A percentile compares a stretch with the other conserved stretches of the same genome.
These are phyloP conservation scores for Hypoxylon rickii DNA, from an alignment of 495 filamentous ascomycete species.

Conservation along the genomic window DNA sequence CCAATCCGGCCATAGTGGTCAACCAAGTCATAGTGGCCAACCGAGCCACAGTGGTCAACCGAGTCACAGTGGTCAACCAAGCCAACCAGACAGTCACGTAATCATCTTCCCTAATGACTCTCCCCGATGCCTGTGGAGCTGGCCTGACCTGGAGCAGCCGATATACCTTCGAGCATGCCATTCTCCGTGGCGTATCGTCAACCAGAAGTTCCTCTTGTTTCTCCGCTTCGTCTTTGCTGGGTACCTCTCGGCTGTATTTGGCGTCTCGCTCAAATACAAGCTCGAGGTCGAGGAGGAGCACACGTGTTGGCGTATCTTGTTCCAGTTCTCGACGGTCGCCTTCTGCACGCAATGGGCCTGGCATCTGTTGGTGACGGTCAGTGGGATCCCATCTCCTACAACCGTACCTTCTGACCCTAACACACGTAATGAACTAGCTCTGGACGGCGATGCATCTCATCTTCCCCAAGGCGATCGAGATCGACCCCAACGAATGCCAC, in stretches of 20 bases:
- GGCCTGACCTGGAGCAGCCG: conserved; percentile 39
- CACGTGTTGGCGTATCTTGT: conserved; percentile 45
- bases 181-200: conserved; percentile 52
- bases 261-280: conserved; percentile 49
- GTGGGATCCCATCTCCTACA: neutral
- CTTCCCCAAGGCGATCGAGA: conserved; percentile 43
- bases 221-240: conserved; percentile 45
- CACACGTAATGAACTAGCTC: conserved; percentile 25
- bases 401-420: conserved; percentile 3
- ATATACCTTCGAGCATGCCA: conserved; percentile 58
- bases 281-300: conserved; percentile 37
- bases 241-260: conserved; percentile 50
- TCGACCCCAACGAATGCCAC: conserved; percentile 22
- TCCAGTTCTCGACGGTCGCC: conserved; percentile 53
- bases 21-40: neutral
- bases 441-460: conserved; percentile 58
- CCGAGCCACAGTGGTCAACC: neutral
- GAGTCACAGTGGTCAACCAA: conserved; percentile 4
- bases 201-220: conserved; percentile 47
- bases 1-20: neutral
- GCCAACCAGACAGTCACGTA: conserved; percentile 41
- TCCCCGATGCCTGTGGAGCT: neutral
- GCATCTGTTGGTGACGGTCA: conserved; percentile 42
- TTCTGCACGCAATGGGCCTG: conserved; percentile 51
- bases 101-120: conserved; percentile 1